These are phyloP conservation scores for Digitaria exilis DNA, from an alignment of 202 grass and related monocot species.

Conservation along the genomic window DNA sequence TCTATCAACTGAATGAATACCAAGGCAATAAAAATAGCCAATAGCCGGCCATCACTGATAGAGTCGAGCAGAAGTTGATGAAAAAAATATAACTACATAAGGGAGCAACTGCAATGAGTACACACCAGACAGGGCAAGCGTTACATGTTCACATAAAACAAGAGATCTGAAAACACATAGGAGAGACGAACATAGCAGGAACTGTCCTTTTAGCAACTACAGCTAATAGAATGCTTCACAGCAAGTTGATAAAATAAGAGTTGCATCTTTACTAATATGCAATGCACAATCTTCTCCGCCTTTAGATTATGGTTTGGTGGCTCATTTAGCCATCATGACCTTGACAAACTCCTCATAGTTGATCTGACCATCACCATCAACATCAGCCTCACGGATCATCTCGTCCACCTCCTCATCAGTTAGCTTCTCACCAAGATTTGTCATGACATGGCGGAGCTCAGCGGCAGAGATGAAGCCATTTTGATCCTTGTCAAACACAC, in stretches of 20 bases:
- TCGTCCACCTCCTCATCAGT: constrained; percentile 90
- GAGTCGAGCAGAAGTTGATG: constrained; percentile 31
- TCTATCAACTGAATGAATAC: neutral
- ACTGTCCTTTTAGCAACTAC: constrained; percentile 43
- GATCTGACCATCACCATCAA: constrained; percentile 90
- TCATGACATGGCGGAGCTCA: constrained; percentile 92
- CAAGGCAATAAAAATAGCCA: neutral
- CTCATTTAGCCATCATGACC: constrained; percentile 96
- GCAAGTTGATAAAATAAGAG: constrained; percentile 44
- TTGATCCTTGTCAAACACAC: constrained; percentile 93
- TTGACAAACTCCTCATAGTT: constrained; percentile 97
- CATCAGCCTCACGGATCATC: constrained; percentile 93
- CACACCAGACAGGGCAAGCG: constrained; percentile 28
- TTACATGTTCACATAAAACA: constrained; percentile 49
- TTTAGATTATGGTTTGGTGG: constrained; percentile 1
- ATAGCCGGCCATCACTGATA: constrained; percentile 7
- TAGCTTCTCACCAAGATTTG: constrained; percentile 89
- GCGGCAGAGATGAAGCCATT: constrained; percentile 91
- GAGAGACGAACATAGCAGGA: constrained; percentile 38
- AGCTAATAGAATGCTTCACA: constrained; percentile 52
- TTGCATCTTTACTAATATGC: constrained; percentile 46
- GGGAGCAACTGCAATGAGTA: constrained; percentile 42
- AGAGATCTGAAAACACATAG: constrained; percentile 44
- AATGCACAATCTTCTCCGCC: constrained; percentile 41
- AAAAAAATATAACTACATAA: constrained; percentile 51